These are phyloP conservation scores for Hypholoma sublateritium DNA, from an alignment of 768 basidiomycete genomes.

Conservation along the genomic window DNA sequence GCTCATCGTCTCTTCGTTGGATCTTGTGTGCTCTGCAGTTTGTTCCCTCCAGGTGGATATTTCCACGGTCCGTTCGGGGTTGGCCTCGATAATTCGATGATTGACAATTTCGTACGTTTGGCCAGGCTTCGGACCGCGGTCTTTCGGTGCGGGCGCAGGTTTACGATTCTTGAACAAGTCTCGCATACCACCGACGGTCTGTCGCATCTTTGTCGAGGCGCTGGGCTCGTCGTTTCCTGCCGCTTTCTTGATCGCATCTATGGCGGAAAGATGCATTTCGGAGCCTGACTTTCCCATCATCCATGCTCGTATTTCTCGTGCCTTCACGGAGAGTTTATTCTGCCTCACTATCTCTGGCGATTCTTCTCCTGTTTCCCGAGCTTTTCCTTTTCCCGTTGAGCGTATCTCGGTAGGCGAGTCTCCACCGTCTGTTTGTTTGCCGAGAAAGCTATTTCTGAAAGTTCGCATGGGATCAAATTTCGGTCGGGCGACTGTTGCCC, in stretches of 20 bases:
- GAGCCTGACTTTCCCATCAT: slow-evolving; percentile 20
- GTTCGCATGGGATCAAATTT: slow-evolving; percentile 16
- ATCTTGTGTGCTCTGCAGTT: slow-evolving; percentile 39
- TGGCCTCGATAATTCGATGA: slow-evolving; percentile 43
- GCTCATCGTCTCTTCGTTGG: slow-evolving; percentile 38
- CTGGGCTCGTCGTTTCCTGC: slow-evolving; percentile 3
- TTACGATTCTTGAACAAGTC: slow-evolving; percentile 23
- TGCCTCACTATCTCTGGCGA: slow-evolving; percentile 8
- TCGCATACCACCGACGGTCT: slow-evolving; percentile 14
- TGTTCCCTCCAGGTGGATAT: slow-evolving; percentile 59
- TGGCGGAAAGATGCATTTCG: slow-evolving; percentile 17
- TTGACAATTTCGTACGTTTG: slow-evolving; percentile 45
- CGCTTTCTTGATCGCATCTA: slow-evolving; percentile 6
- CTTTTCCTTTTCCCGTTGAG: slow-evolving; percentile 19
- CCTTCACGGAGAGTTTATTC: slow-evolving; percentile 12
- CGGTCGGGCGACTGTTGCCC: slow-evolving; percentile 1
- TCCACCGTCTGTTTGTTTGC: slow-evolving; percentile 6
- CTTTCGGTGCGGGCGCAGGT: slow-evolving; percentile 14
- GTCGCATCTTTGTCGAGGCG: not conserved
- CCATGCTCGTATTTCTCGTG: slow-evolving; percentile 22
- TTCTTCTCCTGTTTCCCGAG: not conserved
- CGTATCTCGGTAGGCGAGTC: not conserved
- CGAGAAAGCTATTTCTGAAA: slow-evolving; percentile 18
- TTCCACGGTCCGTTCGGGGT: slow-evolving; percentile 51
- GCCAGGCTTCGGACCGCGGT: slow-evolving; percentile 27